phyloP scores from a whole-genome alignment of 1,284 basidiomycete genomes.

The Leccinum pseudoinsigne region DNA sequence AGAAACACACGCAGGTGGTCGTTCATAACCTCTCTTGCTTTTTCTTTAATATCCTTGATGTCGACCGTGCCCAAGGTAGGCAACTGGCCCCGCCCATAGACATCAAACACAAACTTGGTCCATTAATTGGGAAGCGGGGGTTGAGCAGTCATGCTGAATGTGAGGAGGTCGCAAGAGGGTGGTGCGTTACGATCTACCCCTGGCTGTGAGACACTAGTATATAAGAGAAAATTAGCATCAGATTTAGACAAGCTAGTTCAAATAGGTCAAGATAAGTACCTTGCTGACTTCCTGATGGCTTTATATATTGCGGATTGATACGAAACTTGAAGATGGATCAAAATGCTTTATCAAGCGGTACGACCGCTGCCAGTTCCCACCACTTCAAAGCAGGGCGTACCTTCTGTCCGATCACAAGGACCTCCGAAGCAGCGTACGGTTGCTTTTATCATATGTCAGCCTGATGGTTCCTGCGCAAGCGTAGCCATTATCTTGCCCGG shows the following conservation, averaged over 20 bases:
- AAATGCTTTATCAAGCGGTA: background rate
- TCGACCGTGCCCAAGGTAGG: slow-evolving; percentile 51
- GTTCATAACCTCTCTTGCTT: slow-evolving; percentile 49
- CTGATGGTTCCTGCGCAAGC: too few relatives aligned
- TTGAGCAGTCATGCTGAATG: slow-evolving; percentile 22
- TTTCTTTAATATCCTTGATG: slow-evolving; percentile 52
- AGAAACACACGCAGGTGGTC: slow-evolving; percentile 40
- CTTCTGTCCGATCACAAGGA: background rate
- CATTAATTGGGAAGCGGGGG: slow-evolving; percentile 26
- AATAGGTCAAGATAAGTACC: too few relatives aligned
- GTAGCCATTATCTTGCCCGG: too few relatives aligned
- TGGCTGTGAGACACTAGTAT: background rate
- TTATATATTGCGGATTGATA: background rate
- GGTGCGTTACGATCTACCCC: too few relatives aligned
- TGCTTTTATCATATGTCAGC: background rate
- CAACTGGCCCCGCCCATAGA: slow-evolving; percentile 39
- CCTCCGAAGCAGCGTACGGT: too few relatives aligned
- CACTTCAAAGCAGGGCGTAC: too few relatives aligned
- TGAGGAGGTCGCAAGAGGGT: background rate
- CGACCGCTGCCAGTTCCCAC: background rate
- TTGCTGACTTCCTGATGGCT: background rate
- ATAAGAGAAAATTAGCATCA: background rate
- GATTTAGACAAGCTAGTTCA: background rate
- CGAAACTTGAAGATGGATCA: background rate
- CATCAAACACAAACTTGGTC: slow-evolving; percentile 27